Percentiles rank a stretch among this genome's conserved stretches.
Evolutionary conservation across 768 basidiomycete species (phyloP).

Genomic region (Cyclocybe aegerita): DNA sequence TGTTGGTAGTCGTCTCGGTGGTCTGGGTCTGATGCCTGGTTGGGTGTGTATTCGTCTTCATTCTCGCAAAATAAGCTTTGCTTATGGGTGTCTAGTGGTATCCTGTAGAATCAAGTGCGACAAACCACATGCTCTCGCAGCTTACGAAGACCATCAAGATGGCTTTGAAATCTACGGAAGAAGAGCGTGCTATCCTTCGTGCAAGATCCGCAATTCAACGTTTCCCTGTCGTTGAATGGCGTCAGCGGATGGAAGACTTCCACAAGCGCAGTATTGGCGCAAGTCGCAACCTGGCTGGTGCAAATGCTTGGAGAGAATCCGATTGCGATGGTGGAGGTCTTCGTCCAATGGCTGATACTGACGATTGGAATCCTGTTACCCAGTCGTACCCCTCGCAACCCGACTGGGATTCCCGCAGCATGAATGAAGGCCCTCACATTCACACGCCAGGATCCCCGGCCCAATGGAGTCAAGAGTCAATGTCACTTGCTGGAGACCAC

Average conservation of each 20-base stretch:
- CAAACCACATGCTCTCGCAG: constrained; percentile 93
- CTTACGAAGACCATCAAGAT: constrained; percentile 93
- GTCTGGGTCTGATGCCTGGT: constrained; percentile 95
- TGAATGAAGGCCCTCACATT: constrained; percentile 36
- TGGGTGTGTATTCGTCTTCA: constrained; percentile 62
- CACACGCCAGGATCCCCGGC: constrained; percentile 56
- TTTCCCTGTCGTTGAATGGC: constrained; percentile 98
- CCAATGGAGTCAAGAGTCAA: constrained; percentile 60
- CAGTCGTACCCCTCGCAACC: constrained; percentile 69
- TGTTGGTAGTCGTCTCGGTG: constrained; percentile 91
- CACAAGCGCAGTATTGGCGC: constrained; percentile 78
- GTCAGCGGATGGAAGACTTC: constrained; percentile 94
- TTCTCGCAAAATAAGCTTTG: constrained; percentile 4
- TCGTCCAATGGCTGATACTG: constrained; percentile 59
- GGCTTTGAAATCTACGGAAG: constrained; percentile 86
- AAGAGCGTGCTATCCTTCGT: constrained; percentile 90
- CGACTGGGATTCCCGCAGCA: constrained; percentile 72
- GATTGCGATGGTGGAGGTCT: constrained; percentile 56
- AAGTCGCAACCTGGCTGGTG: constrained; percentile 68
- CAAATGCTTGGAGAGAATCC: constrained; percentile 75
- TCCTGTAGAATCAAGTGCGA: constrained; percentile 92
- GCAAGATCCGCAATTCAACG: constrained; percentile 93
- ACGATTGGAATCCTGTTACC: constrained; percentile 78
- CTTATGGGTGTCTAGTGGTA: constrained; percentile 67
- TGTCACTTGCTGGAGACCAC: constrained; percentile 46